Evolutionary conservation across 2,329 filamentous ascomycete species (phyloP).

Genomic region (Xylaria sp.): DNA sequence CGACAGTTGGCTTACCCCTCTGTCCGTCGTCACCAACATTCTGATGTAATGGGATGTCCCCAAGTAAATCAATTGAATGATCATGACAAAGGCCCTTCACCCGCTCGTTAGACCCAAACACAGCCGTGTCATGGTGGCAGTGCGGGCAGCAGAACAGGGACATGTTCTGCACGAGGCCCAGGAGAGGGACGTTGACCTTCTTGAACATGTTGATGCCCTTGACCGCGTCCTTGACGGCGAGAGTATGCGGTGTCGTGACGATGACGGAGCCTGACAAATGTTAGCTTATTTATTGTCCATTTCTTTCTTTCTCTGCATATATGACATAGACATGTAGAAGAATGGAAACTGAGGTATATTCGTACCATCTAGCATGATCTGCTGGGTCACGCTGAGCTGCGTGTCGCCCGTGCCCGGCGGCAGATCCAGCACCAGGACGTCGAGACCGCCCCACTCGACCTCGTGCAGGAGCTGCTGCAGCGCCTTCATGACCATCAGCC

Average conservation of each 20-base stretch:
- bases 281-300: constrained; percentile 27
- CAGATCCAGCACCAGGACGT: constrained; percentile 88
- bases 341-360: background rate
- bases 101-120: constrained; percentile 75
- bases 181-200: constrained; percentile 80
- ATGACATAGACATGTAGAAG: background rate
- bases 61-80: constrained; percentile 80
- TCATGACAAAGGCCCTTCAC: constrained; percentile 76
- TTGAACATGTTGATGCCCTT: constrained; percentile 94
- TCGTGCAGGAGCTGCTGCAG: constrained; percentile 95
- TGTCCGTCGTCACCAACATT: constrained; percentile 89
- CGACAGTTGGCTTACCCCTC: constrained; percentile 87
- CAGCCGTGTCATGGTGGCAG: constrained; percentile 76
- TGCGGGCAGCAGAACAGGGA: constrained; percentile 82
- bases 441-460: constrained; percentile 90
- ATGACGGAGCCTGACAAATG: constrained; percentile 73
- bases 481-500: constrained; percentile 97
- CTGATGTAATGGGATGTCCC: constrained; percentile 88
- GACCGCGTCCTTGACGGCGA: constrained; percentile 90
- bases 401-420: constrained; percentile 96
- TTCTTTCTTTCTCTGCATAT: background rate
- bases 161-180: constrained; percentile 96
- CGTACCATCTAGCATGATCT: constrained; percentile 83
- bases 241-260: constrained; percentile 91
- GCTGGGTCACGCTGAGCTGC: constrained; percentile 95